Percentiles rank a stretch among this genome's conserved stretches.
Evolutionary conservation across 2,329 filamentous ascomycete genomes (phyloP).

Genomic region (Teratosphaeria pseudoeucalypti): DNA sequence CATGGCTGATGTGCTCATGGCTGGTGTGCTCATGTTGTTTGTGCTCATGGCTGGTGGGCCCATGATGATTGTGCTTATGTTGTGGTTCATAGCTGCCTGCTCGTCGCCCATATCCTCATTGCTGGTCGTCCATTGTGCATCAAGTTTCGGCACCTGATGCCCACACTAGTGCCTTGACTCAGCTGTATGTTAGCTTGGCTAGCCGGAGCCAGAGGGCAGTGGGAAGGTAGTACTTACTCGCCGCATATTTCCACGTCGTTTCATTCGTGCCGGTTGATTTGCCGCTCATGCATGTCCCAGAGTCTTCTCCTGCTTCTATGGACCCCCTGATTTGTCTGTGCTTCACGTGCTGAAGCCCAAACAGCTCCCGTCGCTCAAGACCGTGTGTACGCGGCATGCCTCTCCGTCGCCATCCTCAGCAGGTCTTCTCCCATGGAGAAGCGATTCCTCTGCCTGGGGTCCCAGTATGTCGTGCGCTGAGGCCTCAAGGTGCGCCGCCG

Average conservation of each 20-base stretch:
- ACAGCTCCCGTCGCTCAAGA: neutral
- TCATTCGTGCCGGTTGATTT: neutral
- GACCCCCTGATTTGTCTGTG: neutral
- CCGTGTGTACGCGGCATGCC: neutral
- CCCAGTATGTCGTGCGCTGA: neutral
- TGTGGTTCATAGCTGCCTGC: neutral
- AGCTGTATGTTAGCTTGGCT: neutral
- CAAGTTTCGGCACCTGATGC: neutral
- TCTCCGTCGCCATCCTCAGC: neutral
- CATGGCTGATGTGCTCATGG: neutral
- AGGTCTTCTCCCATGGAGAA: neutral
- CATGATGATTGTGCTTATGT: neutral
- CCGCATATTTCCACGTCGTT: neutral
- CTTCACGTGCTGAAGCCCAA: neutral
- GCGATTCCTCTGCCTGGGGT: neutral
- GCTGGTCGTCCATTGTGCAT: neutral
- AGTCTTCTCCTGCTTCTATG: neutral
- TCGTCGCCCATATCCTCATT: neutral
- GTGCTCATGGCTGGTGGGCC: neutral
- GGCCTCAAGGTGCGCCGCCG: neutral
- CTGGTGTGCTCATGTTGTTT: neutral
- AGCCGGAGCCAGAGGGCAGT: neutral
- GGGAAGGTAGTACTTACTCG: neutral
- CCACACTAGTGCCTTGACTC: neutral
- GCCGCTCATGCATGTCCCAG: neutral